phyloP scores from a whole-genome alignment of 768 basidiomycete species.

The Amyloporia xantha region DNA sequence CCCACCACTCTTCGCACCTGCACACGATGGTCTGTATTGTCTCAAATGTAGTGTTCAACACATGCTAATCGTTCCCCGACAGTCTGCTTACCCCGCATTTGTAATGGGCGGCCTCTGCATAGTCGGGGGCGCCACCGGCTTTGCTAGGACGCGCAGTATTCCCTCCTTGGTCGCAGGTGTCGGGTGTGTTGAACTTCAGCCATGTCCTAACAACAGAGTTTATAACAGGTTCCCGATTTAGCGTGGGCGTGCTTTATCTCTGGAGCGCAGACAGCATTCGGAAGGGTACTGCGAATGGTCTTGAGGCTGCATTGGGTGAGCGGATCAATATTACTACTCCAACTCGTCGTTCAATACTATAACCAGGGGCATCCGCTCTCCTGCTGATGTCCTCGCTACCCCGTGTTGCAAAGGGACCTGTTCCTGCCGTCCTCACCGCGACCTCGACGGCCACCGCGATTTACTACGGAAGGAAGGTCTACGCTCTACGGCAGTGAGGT shows the following conservation, averaged over 20 bases:
- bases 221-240: too few relatives aligned
- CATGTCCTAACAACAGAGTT: too few relatives aligned
- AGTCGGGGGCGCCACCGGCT: slow-evolving; percentile 71
- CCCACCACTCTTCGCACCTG: not conserved
- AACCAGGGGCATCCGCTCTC: slow-evolving; percentile 60
- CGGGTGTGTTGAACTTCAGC: slow-evolving; percentile 45
- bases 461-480: slow-evolving; percentile 64
- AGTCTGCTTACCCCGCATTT: slow-evolving; percentile 82
- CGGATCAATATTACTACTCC: not conserved
- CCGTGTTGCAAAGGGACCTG: slow-evolving; percentile 65
- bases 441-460: slow-evolving; percentile 53
- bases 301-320: slow-evolving; percentile 70
- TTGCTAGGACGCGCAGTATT: slow-evolving; percentile 62
- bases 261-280: slow-evolving; percentile 75
- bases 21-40: slow-evolving; percentile 1
- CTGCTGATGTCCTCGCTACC: slow-evolving; percentile 70
- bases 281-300: slow-evolving; percentile 64
- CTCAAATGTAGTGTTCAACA: not conserved
- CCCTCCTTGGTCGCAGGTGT: slow-evolving; percentile 82
- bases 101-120: slow-evolving; percentile 72
- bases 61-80: not conserved
- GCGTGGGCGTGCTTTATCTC: slow-evolving; percentile 73
- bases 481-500: slow-evolving; percentile 19
- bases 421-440: slow-evolving; percentile 56
- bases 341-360: not conserved